Evolutionary conservation across 1,284 basidiomycete genomes (phyloP), one percentile per base, ranked within the genome.

Genomic region (Tranzscheliella williamsii): DNA sequence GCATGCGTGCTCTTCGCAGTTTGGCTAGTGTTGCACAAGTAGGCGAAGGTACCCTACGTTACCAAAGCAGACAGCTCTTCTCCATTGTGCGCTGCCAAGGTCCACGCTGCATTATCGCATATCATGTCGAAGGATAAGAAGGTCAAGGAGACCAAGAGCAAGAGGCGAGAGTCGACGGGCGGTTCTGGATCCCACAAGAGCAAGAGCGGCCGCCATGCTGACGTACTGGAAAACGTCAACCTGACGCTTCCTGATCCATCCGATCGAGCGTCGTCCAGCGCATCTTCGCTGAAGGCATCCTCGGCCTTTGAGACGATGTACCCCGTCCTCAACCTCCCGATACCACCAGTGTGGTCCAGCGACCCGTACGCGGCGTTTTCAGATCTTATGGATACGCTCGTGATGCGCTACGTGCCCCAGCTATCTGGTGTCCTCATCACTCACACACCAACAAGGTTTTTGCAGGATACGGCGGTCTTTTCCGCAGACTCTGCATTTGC

Each of bases 401-500:
- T 77, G n/a, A 74, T 77, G 72, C 61, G 73, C 24, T 94, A 96
- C 79, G 85, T 94, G 36, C 88, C 90, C 18, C 86, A 90, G 18
- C 82, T 97, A 37, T 83, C 84, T 44, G 92, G 91, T 52, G 91
- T 98, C 3, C 84, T 97, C 18, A 83, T 97, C 38, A 85, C 90
- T 1, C 90, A 96, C 78, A 87, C 87, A 46, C 85, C 89, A 61
- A 81, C 90, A 36, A 79, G 77, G 20, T 91, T 96, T 76, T 72
- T 86, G 30, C 82, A 85, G 48, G 81, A 83, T 32, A 85, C 83
- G 18, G 90, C 89, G 6, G 80, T 81, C 33, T 85, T 97, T 67
- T 85, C 86, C 66, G 85, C 83, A 20, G 93, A 95, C 67, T 92
- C 88, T 72, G 93, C 94, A 1, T 96, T 88, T 76, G 84, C 88